Conservation (phyloP, 805 yeast genomes). For the Candida sonorensis region DNA sequence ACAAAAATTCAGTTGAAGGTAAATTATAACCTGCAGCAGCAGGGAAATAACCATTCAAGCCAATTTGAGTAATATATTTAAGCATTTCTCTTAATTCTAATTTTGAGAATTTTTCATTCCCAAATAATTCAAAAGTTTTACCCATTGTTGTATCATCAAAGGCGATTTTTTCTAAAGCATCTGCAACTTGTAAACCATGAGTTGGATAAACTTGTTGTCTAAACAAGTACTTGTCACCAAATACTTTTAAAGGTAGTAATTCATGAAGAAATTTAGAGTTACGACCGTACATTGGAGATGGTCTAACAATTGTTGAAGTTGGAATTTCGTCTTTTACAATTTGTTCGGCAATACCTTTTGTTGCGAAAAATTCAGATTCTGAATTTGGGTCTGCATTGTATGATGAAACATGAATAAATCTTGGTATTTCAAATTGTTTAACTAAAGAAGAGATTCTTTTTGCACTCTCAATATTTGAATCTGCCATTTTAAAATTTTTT, state of each 20-base stretch:
- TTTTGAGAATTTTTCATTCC: conserved; percentile 58
- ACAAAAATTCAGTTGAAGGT: conserved; percentile 34
- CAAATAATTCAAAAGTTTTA: conserved; percentile 65
- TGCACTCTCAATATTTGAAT: conserved; percentile 73
- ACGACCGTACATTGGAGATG: conserved; percentile 72
- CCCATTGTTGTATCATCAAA: conserved; percentile 78
- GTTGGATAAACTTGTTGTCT: conserved; percentile 64
- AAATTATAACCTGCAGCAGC: conserved; percentile 30
- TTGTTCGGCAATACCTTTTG: conserved; percentile 75
- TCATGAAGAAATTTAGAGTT: conserved; percentile 64
- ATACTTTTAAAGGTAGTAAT: conserved; percentile 46
- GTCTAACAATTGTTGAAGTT: conserved; percentile 78
- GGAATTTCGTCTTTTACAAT: conserved; percentile 63
- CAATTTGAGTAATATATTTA: conserved; percentile 37
- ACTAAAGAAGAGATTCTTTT: conserved; percentile 71
- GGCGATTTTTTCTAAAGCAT: conserved; percentile 71
- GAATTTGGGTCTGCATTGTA: conserved; percentile 69
- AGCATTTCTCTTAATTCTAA: conserved; percentile 65
- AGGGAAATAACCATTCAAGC: conserved; percentile 29
- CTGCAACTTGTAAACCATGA: conserved; percentile 73
- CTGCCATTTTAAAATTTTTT: conserved; percentile 77
- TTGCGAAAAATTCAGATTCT: conserved; percentile 62
- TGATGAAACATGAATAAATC: conserved; percentile 73
- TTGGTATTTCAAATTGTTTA: conserved; percentile 62
- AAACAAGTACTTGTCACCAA: conserved; percentile 61